phyloP scores from a whole-genome alignment of 257 asterid genomes.

The Solanum sitiens region DNA sequence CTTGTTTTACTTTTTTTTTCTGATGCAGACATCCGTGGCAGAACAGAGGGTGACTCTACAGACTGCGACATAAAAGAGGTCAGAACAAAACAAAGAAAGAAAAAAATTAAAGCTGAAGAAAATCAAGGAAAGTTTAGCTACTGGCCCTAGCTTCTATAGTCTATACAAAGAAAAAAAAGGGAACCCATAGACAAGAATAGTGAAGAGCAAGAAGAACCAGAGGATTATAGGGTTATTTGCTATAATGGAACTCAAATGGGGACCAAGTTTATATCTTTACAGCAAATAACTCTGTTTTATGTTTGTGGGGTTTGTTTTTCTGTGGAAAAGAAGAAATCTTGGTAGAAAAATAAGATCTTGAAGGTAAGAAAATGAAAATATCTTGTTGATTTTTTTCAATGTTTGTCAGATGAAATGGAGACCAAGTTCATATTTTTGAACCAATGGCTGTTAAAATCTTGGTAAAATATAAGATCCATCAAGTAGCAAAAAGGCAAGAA shows the following conservation, averaged over 20 bases:
- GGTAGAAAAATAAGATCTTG: neutral
- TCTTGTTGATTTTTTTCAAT: neutral
- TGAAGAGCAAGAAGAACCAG: neutral
- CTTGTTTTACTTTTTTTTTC: slow-evolving; percentile 26
- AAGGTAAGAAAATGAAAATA: neutral
- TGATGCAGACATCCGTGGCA: slow-evolving; percentile 42
- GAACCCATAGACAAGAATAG: neutral
- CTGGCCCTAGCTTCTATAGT: neutral
- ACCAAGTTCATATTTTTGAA: slow-evolving; percentile 2
- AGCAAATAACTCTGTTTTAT: neutral
- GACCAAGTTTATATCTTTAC: neutral
- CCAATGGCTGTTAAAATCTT: slow-evolving; percentile 6
- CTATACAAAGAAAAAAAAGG: neutral
- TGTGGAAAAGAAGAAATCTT: neutral
- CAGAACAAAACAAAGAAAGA: neutral
- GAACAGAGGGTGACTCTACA: slow-evolving; percentile 14
- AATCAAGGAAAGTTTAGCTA: neutral
- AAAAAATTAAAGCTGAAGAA: neutral
- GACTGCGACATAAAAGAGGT: slow-evolving; percentile 3
- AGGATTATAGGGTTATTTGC: neutral
- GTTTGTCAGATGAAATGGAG: neutral
- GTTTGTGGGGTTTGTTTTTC: neutral
- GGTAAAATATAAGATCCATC: neutral
- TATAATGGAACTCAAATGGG: slow-evolving; percentile 9
- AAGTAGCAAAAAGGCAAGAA: slow-evolving; percentile 8